phyloP scores from a whole-genome alignment of 2,329 filamentous ascomycete species.

The Claviceps sorghi region DNA sequence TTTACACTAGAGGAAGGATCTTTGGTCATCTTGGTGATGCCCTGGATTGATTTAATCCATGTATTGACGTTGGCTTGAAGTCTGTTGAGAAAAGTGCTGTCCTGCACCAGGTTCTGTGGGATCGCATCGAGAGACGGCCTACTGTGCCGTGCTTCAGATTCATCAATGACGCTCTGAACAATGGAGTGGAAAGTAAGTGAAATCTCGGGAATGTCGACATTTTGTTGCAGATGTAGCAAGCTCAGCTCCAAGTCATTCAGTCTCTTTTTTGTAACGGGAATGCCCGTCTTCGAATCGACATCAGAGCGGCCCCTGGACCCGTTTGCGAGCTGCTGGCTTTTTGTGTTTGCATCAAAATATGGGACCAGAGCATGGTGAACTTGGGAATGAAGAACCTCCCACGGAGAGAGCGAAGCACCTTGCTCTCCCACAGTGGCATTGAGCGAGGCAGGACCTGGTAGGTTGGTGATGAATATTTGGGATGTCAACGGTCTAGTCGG shows the following conservation, averaged over 20 bases:
- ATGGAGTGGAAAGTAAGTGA: conserved; percentile 76
- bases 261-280: conserved; percentile 94
- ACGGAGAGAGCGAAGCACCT: conserved; percentile 63
- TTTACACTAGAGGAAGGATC: conserved; percentile 53
- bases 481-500: conserved; percentile 65
- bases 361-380: conserved; percentile 84
- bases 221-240: conserved; percentile 84
- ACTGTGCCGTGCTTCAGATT: conserved; percentile 50
- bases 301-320: conserved; percentile 62
- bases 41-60: conserved; percentile 98
- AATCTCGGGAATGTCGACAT: conserved; percentile 92
- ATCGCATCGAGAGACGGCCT: conserved; percentile 70
- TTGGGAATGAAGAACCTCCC: conserved; percentile 82
- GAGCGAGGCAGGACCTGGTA: conserved; percentile 65
- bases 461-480: conserved; percentile 85
- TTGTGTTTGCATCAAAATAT: conserved; percentile 94
- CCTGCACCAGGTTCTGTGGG: conserved; percentile 59
- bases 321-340: conserved; percentile 54
- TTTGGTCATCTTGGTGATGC: conserved; percentile 84
- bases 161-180: conserved; percentile 71
- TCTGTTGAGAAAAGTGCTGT: conserved; percentile 85
- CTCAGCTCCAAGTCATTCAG: conserved; percentile 88
- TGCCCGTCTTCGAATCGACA: conserved; percentile 81
- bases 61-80: conserved; percentile 87
- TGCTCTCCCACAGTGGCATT: conserved; percentile 54